phyloP scores from a whole-genome alignment of 164 flowering plant species.

The Hamamelis virginiana region DNA sequence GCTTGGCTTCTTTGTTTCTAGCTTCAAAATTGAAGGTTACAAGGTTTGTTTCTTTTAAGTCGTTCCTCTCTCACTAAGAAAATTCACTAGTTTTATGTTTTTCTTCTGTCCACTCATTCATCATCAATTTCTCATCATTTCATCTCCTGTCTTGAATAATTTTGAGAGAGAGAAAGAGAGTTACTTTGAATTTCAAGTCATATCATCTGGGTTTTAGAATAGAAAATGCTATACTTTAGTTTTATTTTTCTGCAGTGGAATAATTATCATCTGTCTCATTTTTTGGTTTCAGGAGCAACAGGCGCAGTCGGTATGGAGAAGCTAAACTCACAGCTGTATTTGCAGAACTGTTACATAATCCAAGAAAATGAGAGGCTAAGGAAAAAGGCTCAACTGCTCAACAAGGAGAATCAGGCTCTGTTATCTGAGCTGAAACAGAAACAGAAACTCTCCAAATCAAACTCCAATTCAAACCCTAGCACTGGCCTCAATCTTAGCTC shows the following conservation, averaged over 20 bases:
- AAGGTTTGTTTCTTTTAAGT: not conserved
- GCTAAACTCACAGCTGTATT: constrained; percentile 69
- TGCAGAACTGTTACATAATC: constrained; percentile 85
- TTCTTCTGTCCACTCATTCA: not conserved
- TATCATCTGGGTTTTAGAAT: too few species aligned
- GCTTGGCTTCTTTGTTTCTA: not conserved
- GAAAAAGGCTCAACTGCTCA: constrained; percentile 77
- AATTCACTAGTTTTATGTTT: not conserved
- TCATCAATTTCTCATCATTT: not conserved
- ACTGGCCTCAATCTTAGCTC: not conserved
- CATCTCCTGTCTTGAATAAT: not conserved
- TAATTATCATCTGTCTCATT: not conserved
- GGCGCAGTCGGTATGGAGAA: constrained; percentile 50
- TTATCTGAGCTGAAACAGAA: constrained; percentile 64
- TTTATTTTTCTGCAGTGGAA: too few species aligned
- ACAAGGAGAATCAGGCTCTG: constrained; percentile 79
- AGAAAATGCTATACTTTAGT: too few species aligned
- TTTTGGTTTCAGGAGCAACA: constrained; percentile 7
- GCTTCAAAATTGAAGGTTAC: not conserved
- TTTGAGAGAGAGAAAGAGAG: not conserved
- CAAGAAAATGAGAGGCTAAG: constrained; percentile 82
- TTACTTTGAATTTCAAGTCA: not conserved
- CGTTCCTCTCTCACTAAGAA: not conserved
- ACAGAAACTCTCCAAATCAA: constrained; percentile 16
- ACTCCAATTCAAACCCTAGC: not conserved